A percentile compares a stretch with the other conserved stretches of the same genome.
Evolutionary conservation across 306 rosid genomes (phyloP).

Genomic region (Glycyrrhiza uralensis): DNA sequence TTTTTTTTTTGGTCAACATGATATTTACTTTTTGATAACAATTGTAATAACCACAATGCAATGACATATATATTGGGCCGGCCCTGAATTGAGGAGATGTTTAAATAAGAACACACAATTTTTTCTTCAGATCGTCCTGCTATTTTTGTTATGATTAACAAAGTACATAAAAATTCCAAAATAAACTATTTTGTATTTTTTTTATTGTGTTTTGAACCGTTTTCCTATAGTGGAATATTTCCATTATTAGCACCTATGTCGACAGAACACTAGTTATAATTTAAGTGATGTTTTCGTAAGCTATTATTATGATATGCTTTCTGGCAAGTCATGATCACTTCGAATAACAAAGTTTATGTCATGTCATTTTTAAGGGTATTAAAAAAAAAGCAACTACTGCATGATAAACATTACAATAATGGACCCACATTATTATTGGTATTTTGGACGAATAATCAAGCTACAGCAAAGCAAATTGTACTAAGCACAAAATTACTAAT

Average conservation of each 20-base stretch:
- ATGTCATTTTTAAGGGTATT: background rate
- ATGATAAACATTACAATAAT: slow-evolving; percentile 2
- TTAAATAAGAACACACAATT: too few relatives aligned
- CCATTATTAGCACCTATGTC: background rate
- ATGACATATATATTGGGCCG: too few relatives aligned
- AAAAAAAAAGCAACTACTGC: background rate
- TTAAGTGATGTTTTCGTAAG: slow-evolving; percentile 1
- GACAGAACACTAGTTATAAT: background rate
- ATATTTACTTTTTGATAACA: too few relatives aligned
- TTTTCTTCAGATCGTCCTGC: background rate
- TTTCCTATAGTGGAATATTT: background rate
- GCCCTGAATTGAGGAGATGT: too few relatives aligned
- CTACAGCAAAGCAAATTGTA: background rate
- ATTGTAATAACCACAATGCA: too few relatives aligned
- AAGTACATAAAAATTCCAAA: background rate
- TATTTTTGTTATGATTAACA: background rate
- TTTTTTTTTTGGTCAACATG: too few relatives aligned
- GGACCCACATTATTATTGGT: background rate
- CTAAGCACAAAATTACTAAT: background rate
- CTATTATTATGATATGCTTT: background rate
- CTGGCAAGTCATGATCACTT: slow-evolving; percentile 8
- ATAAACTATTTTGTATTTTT: background rate
- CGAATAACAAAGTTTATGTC: slow-evolving; percentile 8
- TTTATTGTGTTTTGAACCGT: background rate
- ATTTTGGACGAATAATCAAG: background rate